Conservation (phyloP, 441 rosid genomes). For the Erodium trifolium region DNA sequence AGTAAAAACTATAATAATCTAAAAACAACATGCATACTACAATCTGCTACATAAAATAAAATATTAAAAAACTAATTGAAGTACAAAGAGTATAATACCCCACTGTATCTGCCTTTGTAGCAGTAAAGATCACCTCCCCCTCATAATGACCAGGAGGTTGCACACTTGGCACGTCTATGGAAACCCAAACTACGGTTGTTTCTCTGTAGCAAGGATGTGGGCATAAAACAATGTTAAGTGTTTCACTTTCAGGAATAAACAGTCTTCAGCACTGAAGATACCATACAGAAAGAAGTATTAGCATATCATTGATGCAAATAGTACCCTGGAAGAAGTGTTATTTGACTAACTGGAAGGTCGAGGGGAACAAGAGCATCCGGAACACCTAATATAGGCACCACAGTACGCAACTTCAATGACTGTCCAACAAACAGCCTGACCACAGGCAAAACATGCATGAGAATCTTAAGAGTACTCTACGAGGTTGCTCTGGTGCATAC, state of each 20-base stretch:
- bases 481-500: constrained; percentile 2
- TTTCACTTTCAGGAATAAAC: constrained; percentile 23
- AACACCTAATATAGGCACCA: constrained; percentile 77
- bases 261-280: constrained; percentile 17
- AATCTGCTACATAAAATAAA: neutral
- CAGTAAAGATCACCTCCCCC: constrained; percentile 73
- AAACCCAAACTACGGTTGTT: constrained; percentile 79
- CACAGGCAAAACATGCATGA: constrained; percentile 21
- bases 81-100: constrained; percentile 24
- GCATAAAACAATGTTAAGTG: constrained; percentile 13
- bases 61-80: constrained; percentile 5
- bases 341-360: constrained; percentile 65
- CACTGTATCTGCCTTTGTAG: constrained; percentile 57
- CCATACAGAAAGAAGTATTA: constrained; percentile 14
- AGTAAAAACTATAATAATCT: constrained; percentile 7
- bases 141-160: constrained; percentile 87
- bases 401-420: constrained; percentile 56
- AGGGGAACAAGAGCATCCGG: constrained; percentile 97
- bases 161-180: constrained; percentile 74
- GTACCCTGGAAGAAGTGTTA: constrained; percentile 79
- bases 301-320: constrained; percentile 19
- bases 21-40: neutral
- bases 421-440: constrained; percentile 73
- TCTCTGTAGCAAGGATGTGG: constrained; percentile 43
- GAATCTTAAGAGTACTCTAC: constrained; percentile 21